Evolutionary conservation across 495 filamentous ascomycete species (phyloP).

Genomic region (Podospora appendiculata): DNA sequence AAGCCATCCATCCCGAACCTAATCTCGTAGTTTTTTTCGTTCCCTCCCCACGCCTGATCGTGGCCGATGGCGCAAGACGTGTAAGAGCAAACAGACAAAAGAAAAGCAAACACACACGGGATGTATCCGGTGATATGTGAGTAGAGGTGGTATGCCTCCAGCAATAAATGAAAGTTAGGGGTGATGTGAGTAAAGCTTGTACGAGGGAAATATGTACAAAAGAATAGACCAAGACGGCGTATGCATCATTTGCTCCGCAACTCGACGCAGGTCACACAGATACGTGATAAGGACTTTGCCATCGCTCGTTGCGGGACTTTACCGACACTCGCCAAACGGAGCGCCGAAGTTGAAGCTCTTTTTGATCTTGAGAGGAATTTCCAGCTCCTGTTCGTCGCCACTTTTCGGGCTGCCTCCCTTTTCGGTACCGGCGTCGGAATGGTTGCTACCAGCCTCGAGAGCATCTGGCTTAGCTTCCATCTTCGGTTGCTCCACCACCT

Average conservation of each 20-base stretch:
- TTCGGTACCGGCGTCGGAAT: conserved; percentile 3
- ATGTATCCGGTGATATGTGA: background rate
- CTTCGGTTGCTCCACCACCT: conserved; percentile 4
- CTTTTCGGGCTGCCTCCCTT: conserved; percentile 11
- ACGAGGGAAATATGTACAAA: background rate
- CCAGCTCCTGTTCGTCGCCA: conserved; percentile 34
- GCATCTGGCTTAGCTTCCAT: conserved; percentile 2
- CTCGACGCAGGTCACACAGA: background rate
- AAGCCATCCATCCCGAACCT: no score
- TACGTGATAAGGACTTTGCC: background rate
- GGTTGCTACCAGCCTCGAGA: conserved; percentile 3
- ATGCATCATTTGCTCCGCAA: no score
- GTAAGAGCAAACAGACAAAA: background rate
- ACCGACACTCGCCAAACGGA: conserved; percentile 24
- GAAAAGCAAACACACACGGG: background rate
- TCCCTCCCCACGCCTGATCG: no score
- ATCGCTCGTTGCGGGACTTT: background rate
- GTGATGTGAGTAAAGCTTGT: background rate
- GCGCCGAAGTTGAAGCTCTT: conserved; percentile 55
- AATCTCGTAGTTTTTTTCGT: no score
- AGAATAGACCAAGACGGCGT: background rate
- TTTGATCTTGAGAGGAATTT: conserved; percentile 52
- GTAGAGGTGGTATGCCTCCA: background rate
- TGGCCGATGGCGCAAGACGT: no score
- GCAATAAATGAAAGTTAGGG: background rate